Conservation (phyloP, 768 basidiomycete genomes). For the Strobilomyces confusus region DNA sequence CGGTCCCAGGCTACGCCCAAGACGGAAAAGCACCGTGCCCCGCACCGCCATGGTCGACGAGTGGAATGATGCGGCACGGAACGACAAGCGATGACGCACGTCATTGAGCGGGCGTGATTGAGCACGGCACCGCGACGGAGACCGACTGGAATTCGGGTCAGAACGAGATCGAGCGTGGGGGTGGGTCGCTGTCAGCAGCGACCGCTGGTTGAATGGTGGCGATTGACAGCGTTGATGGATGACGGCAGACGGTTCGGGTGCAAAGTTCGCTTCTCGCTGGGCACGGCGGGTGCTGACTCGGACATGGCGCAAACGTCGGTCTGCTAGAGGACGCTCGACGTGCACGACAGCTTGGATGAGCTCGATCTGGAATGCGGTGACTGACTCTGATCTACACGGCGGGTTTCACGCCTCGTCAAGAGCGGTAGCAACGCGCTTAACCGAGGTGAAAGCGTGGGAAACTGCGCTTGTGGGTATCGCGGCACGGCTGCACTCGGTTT, state of each 20-base stretch:
- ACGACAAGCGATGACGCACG: too few species aligned
- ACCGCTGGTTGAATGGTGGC: background rate
- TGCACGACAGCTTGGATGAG: background rate
- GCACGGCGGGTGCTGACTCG: background rate
- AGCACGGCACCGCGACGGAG: too few species aligned
- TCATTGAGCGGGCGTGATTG: too few species aligned
- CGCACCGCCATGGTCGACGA: too few species aligned
- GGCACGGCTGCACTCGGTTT: conserved; percentile 13
- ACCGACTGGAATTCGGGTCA: too few species aligned
- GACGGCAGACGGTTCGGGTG: background rate
- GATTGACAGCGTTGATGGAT: background rate
- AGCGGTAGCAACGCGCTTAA: conserved; percentile 14
- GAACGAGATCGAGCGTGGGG: too few species aligned
- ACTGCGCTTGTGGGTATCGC: conserved; percentile 12
- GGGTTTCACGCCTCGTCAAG: background rate
- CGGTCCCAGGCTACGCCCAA: background rate
- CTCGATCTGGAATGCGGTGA: too few species aligned
- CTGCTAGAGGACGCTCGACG: background rate
- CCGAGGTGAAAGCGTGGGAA: conserved; percentile 23
- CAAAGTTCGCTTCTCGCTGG: background rate
- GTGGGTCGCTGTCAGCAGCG: background rate
- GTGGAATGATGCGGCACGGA: too few species aligned
- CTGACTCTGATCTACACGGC: too few species aligned
- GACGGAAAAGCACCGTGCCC: background rate
- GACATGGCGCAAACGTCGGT: background rate